phyloP scores from a whole-genome alignment of 2,329 filamentous ascomycete genomes.

The Paraphoma sp. region DNA sequence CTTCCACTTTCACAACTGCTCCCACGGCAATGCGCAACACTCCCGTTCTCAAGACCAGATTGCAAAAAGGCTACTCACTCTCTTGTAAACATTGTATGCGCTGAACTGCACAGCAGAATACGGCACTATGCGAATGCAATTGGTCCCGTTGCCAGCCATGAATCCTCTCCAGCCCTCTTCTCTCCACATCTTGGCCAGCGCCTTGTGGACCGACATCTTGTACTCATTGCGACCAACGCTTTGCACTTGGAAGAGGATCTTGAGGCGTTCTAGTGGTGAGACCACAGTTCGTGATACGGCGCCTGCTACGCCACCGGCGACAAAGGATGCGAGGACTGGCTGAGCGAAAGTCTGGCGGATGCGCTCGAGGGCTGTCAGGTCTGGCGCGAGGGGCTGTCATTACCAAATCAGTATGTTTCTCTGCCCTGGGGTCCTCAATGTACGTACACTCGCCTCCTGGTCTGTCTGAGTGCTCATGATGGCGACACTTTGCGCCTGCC shows the following conservation, averaged over 20 bases:
- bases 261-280: constrained; percentile 91
- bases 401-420: neutral
- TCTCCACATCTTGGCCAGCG: constrained; percentile 90
- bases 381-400: constrained; percentile 21
- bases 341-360: constrained; percentile 66
- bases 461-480: constrained; percentile 28
- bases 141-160: constrained; percentile 97
- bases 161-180: constrained; percentile 98
- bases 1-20: neutral
- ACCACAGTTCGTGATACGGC: constrained; percentile 98
- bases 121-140: constrained; percentile 96
- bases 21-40: neutral
- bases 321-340: constrained; percentile 88
- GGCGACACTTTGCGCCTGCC: constrained; percentile 19
- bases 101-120: constrained; percentile 99
- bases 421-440: neutral
- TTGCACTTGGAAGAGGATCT: constrained; percentile 98
- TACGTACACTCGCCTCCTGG: constrained; percentile 33
- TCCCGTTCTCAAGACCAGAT: neutral
- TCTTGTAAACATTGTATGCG: constrained; percentile 97
- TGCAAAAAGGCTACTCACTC: constrained; percentile 62
- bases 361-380: constrained; percentile 31
- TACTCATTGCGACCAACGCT: constrained; percentile 90
- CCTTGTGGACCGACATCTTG: constrained; percentile 88
- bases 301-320: constrained; percentile 90